phyloP scores from a whole-genome alignment of 2,329 filamentous ascomycete genomes.

The Talaromyces islandicus region DNA sequence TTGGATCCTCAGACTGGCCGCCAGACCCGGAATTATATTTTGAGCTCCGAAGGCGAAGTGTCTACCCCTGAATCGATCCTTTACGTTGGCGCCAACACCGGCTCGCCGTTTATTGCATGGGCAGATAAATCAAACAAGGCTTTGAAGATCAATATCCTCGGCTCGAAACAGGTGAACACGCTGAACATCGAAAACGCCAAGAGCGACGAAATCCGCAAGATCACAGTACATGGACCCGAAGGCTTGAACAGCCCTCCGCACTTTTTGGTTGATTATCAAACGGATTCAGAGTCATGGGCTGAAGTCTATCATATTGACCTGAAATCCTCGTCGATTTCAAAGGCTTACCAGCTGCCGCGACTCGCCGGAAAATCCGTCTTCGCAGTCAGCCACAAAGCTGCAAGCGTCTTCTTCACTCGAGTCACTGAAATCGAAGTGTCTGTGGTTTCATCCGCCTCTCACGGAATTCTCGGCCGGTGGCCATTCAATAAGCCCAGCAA shows the following conservation, averaged over 20 bases:
- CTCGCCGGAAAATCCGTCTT: slow-evolving; percentile 67
- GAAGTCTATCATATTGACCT: slow-evolving; percentile 80
- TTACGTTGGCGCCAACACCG: slow-evolving; percentile 35
- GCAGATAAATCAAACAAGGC: slow-evolving; percentile 37
- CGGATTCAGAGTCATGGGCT: slow-evolving; percentile 65
- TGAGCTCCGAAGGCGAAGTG: slow-evolving; percentile 71
- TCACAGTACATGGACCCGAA: slow-evolving; percentile 67
- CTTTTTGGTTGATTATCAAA: slow-evolving; percentile 78
- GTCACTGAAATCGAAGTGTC: slow-evolving; percentile 68
- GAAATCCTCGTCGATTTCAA: slow-evolving; percentile 62
- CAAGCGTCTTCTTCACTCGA: slow-evolving; percentile 84
- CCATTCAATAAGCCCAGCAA: slow-evolving; percentile 45
- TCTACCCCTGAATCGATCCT: slow-evolving; percentile 33
- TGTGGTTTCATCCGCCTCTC: slow-evolving; percentile 69
- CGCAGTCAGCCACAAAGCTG: slow-evolving; percentile 68
- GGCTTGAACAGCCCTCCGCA: slow-evolving; percentile 67
- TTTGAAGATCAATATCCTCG: slow-evolving; percentile 41
- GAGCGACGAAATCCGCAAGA: slow-evolving; percentile 45
- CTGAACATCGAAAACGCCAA: slow-evolving; percentile 35
- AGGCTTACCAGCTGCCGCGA: slow-evolving; percentile 73
- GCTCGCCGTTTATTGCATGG: slow-evolving; percentile 39
- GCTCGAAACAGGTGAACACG: slow-evolving; percentile 34
- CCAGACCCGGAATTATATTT: slow-evolving; percentile 62
- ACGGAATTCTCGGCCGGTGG: slow-evolving; percentile 73
- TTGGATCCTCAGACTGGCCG: slow-evolving; percentile 69